phyloP scores from a whole-genome alignment of 345 rosid genomes.

The Gossypium longicalyx region DNA sequence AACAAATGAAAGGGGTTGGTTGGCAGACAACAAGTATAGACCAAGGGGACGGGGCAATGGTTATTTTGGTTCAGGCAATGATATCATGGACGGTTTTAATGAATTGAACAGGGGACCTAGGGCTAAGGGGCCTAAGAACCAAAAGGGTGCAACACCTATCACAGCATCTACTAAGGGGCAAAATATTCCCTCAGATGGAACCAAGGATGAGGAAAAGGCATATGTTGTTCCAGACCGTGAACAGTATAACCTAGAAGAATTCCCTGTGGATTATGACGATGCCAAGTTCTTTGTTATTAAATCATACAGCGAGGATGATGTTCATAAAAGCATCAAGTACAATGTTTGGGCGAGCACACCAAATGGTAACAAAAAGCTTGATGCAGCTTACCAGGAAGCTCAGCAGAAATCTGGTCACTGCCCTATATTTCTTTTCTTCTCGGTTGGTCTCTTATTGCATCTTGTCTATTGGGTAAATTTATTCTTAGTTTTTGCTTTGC shows the following conservation, averaged over 20 bases:
- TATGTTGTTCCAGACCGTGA: constrained; percentile 46
- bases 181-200: constrained; percentile 32
- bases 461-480: not conserved
- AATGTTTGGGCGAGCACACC: constrained; percentile 96
- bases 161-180: constrained; percentile 48
- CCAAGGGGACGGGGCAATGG: constrained; percentile 66
- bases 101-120: constrained; percentile 93
- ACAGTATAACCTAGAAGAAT: constrained; percentile 64
- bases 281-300: constrained; percentile 87
- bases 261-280: constrained; percentile 53
- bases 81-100: constrained; percentile 65
- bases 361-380: constrained; percentile 90
- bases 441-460: constrained; percentile 47
- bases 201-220: constrained; percentile 31
- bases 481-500: not conserved
- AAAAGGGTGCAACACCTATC: constrained; percentile 40
- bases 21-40: constrained; percentile 58
- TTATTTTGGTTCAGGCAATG: constrained; percentile 56
- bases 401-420: constrained; percentile 64
- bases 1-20: constrained; percentile 63
- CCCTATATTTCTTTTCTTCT: constrained; percentile 81
- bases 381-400: constrained; percentile 82
- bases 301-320: constrained; percentile 98
- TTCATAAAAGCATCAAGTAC: constrained; percentile 89
- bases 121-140: constrained; percentile 65